Percentiles rank a stretch among this genome's conserved stretches.
Evolutionary conservation across 352 stramenopile species (phyloP).

Genomic region (Phytophthora uliginosa): DNA sequence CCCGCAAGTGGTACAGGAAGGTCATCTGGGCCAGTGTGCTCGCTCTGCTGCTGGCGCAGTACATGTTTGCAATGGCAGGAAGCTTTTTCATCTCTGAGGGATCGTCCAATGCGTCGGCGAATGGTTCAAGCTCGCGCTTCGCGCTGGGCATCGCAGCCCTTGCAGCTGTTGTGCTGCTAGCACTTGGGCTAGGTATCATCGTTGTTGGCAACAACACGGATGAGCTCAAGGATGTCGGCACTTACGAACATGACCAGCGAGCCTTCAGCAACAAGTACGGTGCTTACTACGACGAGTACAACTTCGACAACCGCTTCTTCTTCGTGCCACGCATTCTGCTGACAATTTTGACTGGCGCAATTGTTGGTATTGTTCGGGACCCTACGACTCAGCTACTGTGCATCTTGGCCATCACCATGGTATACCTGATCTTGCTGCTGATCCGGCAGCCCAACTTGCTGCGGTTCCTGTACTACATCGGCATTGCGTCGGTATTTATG

Average conservation of each 20-base stretch:
- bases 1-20: conserved; percentile 81
- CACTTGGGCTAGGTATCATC: conserved; percentile 74
- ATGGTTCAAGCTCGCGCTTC: conserved; percentile 48
- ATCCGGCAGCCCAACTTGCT: conserved; percentile 81
- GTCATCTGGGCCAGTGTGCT: conserved; percentile 82
- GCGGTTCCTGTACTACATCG: conserved; percentile 89
- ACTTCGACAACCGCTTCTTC: conserved; percentile 92
- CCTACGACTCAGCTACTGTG: conserved; percentile 80
- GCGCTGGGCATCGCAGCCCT: conserved; percentile 58
- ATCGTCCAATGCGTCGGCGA: conserved; percentile 40
- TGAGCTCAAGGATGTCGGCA: conserved; percentile 82
- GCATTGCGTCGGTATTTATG: conserved; percentile 78
- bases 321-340: conserved; percentile 85
- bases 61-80: conserved; percentile 89
- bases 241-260: conserved; percentile 80
- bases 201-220: conserved; percentile 73
- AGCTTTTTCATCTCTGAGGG: conserved; percentile 75
- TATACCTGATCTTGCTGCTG: conserved; percentile 80
- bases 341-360: conserved; percentile 69
- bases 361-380: conserved; percentile 79
- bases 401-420: conserved; percentile 71
- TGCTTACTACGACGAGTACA: conserved; percentile 92
- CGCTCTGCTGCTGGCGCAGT: conserved; percentile 82
- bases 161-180: conserved; percentile 55
- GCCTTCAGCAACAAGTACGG: conserved; percentile 88